These are phyloP conservation scores for Linnemannia exigua DNA, from an alignment of 192 early-diverging fungal species.

Conservation along the genomic window DNA sequence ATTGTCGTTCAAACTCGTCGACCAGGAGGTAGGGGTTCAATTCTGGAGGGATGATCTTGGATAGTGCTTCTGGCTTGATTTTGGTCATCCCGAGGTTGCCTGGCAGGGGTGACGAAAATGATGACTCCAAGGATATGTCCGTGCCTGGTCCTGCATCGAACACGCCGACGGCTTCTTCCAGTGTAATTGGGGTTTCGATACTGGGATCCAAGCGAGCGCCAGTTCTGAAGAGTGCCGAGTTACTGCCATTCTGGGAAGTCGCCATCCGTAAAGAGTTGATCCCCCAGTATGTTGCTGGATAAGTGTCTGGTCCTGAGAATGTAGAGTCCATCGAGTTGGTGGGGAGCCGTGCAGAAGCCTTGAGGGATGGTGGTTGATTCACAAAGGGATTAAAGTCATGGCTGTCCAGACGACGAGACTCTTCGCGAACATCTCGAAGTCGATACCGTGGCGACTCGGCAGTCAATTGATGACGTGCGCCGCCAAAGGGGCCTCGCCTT, in stretches of 20 bases:
- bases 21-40: conserved; percentile 1
- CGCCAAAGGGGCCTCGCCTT: conserved; percentile 10
- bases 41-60: neutral
- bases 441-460: conserved; percentile 26
- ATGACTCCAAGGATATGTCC: neutral
- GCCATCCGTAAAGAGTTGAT: conserved; percentile 22
- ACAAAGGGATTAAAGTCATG: conserved; percentile 33
- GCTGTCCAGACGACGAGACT: neutral
- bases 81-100: neutral
- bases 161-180: conserved; percentile 15
- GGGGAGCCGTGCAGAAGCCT: neutral
- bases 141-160: neutral
- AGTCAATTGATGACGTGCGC: neutral
- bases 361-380: conserved; percentile 1
- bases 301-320: neutral
- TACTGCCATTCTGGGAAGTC: neutral
- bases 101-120: neutral
- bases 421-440: conserved; percentile 12
- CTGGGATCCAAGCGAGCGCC: neutral
- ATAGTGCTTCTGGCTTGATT: neutral
- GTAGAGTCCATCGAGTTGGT: neutral
- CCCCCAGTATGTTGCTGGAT: conserved; percentile 9
- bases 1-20: neutral
- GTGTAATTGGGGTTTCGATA: neutral
- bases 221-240: neutral